A percentile compares a stretch with the other conserved stretches of the same genome.
Evolutionary conservation across 1,284 basidiomycete genomes (phyloP).

Genomic region (Cutaneotrichosporon dermatis): DNA sequence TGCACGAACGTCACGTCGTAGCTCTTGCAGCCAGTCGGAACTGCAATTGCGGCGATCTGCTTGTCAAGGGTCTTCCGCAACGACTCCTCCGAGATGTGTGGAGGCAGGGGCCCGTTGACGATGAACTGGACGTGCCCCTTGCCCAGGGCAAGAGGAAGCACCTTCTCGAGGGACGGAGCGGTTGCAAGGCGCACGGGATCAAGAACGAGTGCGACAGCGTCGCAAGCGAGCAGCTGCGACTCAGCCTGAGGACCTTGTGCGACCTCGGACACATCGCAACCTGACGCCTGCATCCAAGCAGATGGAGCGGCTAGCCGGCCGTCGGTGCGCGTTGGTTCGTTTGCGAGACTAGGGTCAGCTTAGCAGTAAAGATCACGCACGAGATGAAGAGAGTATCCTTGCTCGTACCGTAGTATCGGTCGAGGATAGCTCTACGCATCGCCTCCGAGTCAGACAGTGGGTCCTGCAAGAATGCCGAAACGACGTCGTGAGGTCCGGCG

Average conservation of each 20-base stretch:
- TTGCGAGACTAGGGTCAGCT: neutral
- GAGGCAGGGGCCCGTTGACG: constrained; percentile 36
- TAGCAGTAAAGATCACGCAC: neutral
- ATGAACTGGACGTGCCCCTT: constrained; percentile 28
- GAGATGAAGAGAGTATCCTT: constrained; percentile 17
- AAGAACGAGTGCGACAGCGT: constrained; percentile 39
- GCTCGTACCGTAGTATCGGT: constrained; percentile 20
- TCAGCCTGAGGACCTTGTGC: constrained; percentile 3
- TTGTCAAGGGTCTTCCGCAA: constrained; percentile 20
- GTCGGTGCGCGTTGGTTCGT: constrained; percentile 3
- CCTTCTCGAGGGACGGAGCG: neutral
- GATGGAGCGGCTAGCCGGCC: constrained; percentile 24
- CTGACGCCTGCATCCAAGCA: constrained; percentile 31
- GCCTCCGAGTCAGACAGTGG: constrained; percentile 29
- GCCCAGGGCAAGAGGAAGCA: constrained; percentile 23
- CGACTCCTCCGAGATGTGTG: constrained; percentile 15
- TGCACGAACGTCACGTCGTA: constrained; percentile 28
- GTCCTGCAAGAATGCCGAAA: constrained; percentile 43
- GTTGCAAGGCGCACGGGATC: constrained; percentile 36
- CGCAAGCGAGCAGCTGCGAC: constrained; percentile 14
- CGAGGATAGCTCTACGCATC: constrained; percentile 25
- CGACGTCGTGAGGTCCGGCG: constrained; percentile 33
- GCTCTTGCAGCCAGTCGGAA: neutral
- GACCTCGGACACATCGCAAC: constrained; percentile 34
- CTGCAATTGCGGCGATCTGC: constrained; percentile 17